Conservation (phyloP, 495 filamentous ascomycete species). For the Evernia prunastri region DNA sequence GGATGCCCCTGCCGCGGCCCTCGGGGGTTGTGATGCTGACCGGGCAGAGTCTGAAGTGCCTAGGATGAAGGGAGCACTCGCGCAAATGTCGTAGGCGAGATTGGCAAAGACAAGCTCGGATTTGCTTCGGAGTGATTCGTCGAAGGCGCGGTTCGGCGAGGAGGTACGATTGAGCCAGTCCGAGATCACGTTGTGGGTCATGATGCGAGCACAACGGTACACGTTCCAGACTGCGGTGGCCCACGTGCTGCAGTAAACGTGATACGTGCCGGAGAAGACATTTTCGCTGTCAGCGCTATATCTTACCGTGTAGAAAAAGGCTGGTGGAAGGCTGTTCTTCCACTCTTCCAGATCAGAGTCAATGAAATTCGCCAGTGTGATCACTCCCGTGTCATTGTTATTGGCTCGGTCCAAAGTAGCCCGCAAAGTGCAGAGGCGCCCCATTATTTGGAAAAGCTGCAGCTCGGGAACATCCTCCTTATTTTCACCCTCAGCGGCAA, state of each 20-base stretch:
- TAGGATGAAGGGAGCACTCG: slow-evolving; percentile 11
- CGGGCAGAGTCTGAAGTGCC: neutral
- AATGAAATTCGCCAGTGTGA: slow-evolving; percentile 9
- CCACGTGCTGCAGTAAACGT: slow-evolving; percentile 54
- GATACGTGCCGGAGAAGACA: slow-evolving; percentile 36
- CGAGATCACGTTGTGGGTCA: slow-evolving; percentile 27
- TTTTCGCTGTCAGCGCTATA: slow-evolving; percentile 1
- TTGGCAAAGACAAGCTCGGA: neutral
- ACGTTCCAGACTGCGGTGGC: slow-evolving; percentile 54
- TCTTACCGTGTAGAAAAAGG: neutral
- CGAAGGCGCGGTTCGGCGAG: neutral
- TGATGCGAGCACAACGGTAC: slow-evolving; percentile 54
- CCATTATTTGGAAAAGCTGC: slow-evolving; percentile 8
- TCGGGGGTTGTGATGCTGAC: neutral
- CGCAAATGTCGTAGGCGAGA: slow-evolving; percentile 10
- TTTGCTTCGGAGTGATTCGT: neutral
- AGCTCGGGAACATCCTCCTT: neutral
- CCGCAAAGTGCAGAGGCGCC: slow-evolving; percentile 14
- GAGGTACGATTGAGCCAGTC: slow-evolving; percentile 7
- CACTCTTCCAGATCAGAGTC: slow-evolving; percentile 14
- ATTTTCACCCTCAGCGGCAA: neutral
- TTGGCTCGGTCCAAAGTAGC: slow-evolving; percentile 8
- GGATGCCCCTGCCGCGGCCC: slow-evolving; percentile 3
- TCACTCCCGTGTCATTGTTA: slow-evolving; percentile 18
- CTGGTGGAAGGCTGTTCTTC: neutral